A percentile compares a stretch with the other conserved stretches of the same genome.
phyloP scores from a whole-genome alignment of 805 yeast genomes.

The Candida ipomoeae region DNA sequence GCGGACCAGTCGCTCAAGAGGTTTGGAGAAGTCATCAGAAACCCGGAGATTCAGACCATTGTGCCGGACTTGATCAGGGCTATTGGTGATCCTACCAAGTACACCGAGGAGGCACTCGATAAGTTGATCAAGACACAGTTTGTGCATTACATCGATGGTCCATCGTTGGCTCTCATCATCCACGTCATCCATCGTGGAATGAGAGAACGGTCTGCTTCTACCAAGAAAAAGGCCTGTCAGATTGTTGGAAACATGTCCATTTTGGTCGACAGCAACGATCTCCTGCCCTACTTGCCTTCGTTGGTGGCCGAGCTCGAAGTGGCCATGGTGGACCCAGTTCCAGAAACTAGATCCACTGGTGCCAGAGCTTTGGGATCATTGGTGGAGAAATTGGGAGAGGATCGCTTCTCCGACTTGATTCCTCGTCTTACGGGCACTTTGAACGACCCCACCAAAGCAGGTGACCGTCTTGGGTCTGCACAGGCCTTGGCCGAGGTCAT shows the following conservation, averaged over 20 bases:
- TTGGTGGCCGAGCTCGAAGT: conserved; percentile 78
- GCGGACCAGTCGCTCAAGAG: conserved; percentile 85
- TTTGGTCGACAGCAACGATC: conserved; percentile 82
- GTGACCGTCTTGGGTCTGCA: conserved; percentile 95
- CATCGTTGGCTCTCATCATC: conserved; percentile 90
- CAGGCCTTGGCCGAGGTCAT: conserved; percentile 94
- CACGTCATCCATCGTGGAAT: conserved; percentile 95
- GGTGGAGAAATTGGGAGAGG: conserved; percentile 95
- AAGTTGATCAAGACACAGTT: conserved; percentile 85
- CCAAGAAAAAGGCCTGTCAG: conserved; percentile 92
- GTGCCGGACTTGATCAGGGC: conserved; percentile 88
- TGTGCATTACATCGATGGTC: conserved; percentile 97
- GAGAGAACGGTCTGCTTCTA: conserved; percentile 88
- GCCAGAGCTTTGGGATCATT: conserved; percentile 95
- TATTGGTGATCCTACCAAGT: conserved; percentile 90
- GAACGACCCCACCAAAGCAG: conserved; percentile 71
- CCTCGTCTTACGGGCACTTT: conserved; percentile 73
- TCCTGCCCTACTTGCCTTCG: conserved; percentile 75
- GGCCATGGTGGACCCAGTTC: conserved; percentile 98
- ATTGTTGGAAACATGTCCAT: conserved; percentile 99
- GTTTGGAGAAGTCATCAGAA: conserved; percentile 95
- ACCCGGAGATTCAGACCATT: conserved; percentile 91
- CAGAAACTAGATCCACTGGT: conserved; percentile 94
- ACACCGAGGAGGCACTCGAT: conserved; percentile 85
- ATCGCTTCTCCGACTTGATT: conserved; percentile 86